Percentiles rank a stretch among this genome's conserved stretches.
These are phyloP conservation scores for Dactylella cylindrospora DNA, from an alignment of 2,329 filamentous ascomycete genomes.

Conservation along the genomic window DNA sequence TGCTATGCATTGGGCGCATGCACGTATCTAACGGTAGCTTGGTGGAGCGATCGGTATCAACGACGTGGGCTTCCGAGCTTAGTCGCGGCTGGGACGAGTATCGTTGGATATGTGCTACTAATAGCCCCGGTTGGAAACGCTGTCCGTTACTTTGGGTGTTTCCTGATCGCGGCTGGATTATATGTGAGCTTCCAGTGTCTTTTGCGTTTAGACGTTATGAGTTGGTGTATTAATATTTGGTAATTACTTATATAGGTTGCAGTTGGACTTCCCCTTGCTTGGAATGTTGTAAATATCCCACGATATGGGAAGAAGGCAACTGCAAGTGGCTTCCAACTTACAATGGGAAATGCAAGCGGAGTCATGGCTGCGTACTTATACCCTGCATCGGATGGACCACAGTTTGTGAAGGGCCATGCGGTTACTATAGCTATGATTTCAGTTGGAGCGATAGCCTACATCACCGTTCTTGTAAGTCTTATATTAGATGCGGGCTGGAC, in stretches of 20 bases:
- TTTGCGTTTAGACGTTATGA: conserved; percentile 53
- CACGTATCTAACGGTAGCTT: conserved; percentile 67
- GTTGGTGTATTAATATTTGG: conserved; percentile 57
- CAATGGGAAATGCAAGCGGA: conserved; percentile 68
- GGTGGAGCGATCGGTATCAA: conserved; percentile 68
- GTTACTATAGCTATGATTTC: conserved; percentile 63
- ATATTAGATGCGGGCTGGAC: neutral
- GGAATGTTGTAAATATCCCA: conserved; percentile 68
- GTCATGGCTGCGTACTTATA: conserved; percentile 71
- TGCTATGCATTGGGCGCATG: conserved; percentile 73
- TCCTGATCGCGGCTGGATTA: conserved; percentile 72
- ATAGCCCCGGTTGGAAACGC: conserved; percentile 63
- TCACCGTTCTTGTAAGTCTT: conserved; percentile 57
- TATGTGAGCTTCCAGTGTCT: conserved; percentile 60
- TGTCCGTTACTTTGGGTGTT: conserved; percentile 74
- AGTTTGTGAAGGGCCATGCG: conserved; percentile 65
- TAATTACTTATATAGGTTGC: conserved; percentile 51
- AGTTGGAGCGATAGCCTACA: conserved; percentile 59
- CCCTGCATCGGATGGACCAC: conserved; percentile 56
- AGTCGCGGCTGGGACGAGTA: conserved; percentile 63
- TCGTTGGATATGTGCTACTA: conserved; percentile 69
- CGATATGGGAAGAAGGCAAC: conserved; percentile 75
- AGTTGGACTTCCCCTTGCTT: conserved; percentile 61
- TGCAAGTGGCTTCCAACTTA: conserved; percentile 70
- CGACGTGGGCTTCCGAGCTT: conserved; percentile 66